Base-by-base conservation (phyloP, 106 monocot genomes). In the Platanthera guangdongensis region DNA sequence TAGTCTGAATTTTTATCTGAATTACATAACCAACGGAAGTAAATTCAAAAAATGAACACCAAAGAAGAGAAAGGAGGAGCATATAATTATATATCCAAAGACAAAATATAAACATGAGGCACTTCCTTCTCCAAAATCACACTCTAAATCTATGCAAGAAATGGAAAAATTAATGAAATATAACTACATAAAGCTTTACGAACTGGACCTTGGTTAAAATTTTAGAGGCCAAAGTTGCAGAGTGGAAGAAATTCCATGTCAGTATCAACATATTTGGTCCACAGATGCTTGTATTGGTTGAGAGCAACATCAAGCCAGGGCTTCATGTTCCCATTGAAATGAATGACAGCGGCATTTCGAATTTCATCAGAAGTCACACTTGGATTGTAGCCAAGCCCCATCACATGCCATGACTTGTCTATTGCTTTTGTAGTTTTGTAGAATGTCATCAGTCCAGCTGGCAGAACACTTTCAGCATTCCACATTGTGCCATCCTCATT, bases 241-340 rank as follows among this genome's bases (percentile, higher is more conserved):
- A 90, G 85, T 52, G 77, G 92, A 13, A 95, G 88, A 78, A 85
- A 92, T 47, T 95, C 92, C 95, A 95, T 92, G 25, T 95, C 95
- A 50, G 88, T 88, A 72, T 95, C 95, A 4, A 95, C 92, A 76
- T 92, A 92, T 78, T 95, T 90, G 19, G 90, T 90, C 95, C 95
- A 95, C 3, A 92, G 88, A 18, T 92, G 81, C 78, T 95, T 95
- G 83, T 95, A 95, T 74, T 92, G 95, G 77, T 90, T 95, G 82
- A 95, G 71, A 52, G 95, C 95, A 47, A 95, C 86, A 83, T 95
- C 95, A 39, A 95, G 90, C 95, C 95, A 95, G 7, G 95, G 95
- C 67, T 95, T 95, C 95, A 95, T 95, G 75, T 92, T 87, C 50
- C 95, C 95, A 62, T 87, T 88, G 80, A 88, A 95, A 84, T 95